Percentiles rank a stretch among this genome's conserved stretches.
phyloP scores from a whole-genome alignment of 1,284 basidiomycete species.

The Bothia castanella region DNA sequence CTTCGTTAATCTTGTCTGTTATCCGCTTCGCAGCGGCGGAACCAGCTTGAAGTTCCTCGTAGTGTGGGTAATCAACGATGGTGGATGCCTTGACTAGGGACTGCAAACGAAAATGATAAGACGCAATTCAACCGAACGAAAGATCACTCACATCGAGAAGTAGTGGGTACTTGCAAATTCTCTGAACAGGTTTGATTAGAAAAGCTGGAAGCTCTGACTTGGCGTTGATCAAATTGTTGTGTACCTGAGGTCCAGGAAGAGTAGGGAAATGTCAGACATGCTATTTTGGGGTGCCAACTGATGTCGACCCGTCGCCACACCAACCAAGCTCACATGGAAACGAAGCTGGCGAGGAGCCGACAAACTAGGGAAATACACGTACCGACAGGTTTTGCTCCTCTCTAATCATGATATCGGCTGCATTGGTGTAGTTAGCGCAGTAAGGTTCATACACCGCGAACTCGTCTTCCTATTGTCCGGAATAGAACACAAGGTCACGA shows the following conservation, averaged over 20 bases:
- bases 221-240: conserved; percentile 75
- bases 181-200: conserved; percentile 87
- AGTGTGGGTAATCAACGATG: conserved; percentile 63
- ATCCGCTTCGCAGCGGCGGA: conserved; percentile 88
- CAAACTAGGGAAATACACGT: conserved; percentile 36
- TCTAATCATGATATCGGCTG: conserved; percentile 80
- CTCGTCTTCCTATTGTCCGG: conserved; percentile 80
- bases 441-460: conserved; percentile 96
- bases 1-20: conserved; percentile 95
- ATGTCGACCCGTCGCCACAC: conserved; percentile 42
- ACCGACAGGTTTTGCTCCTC: conserved; percentile 83
- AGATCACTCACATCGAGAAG: conserved; percentile 77
- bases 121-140: neutral
- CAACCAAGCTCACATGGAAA: conserved; percentile 26
- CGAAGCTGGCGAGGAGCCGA: conserved; percentile 12
- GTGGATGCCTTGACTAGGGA: conserved; percentile 75
- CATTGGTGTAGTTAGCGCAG: conserved; percentile 92
- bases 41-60: conserved; percentile 81
- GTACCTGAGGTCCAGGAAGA: conserved; percentile 41
- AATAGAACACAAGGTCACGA: conserved; percentile 33
- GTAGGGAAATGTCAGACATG: conserved; percentile 15
- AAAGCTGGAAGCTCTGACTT: conserved; percentile 88
- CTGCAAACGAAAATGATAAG: conserved; percentile 35
- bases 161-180: conserved; percentile 90
- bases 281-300: conserved; percentile 21